phyloP scores from a whole-genome alignment of 164 flowering plant genomes.

The Aristolochia contorta region DNA sequence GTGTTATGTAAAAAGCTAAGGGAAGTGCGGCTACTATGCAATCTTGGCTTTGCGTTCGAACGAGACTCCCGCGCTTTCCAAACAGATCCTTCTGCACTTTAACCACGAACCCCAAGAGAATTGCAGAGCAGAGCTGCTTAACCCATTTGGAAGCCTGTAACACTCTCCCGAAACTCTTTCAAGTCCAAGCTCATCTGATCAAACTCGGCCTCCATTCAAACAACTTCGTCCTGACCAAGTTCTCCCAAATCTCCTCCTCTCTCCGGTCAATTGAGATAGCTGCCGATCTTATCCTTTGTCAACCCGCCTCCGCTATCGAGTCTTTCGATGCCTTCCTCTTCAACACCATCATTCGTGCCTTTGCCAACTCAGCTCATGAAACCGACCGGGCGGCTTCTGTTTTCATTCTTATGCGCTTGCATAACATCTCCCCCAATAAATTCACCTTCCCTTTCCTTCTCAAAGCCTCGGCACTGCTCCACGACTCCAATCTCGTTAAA shows the following conservation, averaged over 20 bases:
- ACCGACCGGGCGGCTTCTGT: constrained; percentile 1
- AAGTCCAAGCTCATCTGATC: constrained; percentile 11
- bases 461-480: constrained; percentile 12
- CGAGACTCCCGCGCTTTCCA: background rate
- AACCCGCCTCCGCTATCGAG: background rate
- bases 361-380: background rate
- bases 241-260: constrained; percentile 5
- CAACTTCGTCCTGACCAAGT: constrained; percentile 12
- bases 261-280: constrained; percentile 7
- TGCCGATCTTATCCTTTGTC: background rate
- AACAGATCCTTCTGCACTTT: background rate
- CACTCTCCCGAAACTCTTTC: constrained; percentile 9
- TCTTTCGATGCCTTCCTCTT: constrained; percentile 12
- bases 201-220: constrained; percentile 11
- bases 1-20: too few relatives aligned
- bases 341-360: constrained; percentile 16
- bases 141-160: constrained; percentile 9
- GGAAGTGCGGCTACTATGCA: too few relatives aligned
- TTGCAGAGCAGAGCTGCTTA: constrained; percentile 12
- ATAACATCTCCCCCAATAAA: constrained; percentile 9
- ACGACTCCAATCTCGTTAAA: constrained; percentile 6
- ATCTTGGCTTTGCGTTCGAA: too few relatives aligned
- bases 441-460: constrained; percentile 17
- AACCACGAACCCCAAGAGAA: constrained; percentile 1
- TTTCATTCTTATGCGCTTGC: constrained; percentile 7